Evolutionary conservation across 129 eudicot species (phyloP).

Genomic region (Artemisia annua): DNA sequence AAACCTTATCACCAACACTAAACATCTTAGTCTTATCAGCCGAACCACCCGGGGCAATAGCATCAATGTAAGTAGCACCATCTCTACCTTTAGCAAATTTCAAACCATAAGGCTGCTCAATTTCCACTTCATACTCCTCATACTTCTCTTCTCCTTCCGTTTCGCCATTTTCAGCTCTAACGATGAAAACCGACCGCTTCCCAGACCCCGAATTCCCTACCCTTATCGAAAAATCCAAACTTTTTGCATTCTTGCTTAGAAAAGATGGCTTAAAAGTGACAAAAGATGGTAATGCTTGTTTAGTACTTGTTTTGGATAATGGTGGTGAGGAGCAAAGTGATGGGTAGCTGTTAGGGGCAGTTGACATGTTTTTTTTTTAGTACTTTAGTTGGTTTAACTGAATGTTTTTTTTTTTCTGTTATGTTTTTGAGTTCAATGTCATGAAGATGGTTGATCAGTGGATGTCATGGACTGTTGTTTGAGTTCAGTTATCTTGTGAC

Average conservation of each 20-base stretch:
- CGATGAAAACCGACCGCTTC: slow-evolving; percentile 35
- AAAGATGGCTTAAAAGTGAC: slow-evolving; percentile 35
- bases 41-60: slow-evolving; percentile 85
- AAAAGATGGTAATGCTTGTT: slow-evolving; percentile 21
- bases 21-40: slow-evolving; percentile 82
- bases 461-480: slow-evolving; percentile 33
- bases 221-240: slow-evolving; percentile 21
- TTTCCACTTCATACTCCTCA: slow-evolving; percentile 88
- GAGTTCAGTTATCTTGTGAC: slow-evolving; percentile 35
- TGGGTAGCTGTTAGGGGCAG: slow-evolving; percentile 60
- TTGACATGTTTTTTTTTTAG: slow-evolving; percentile 26
- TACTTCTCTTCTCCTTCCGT: slow-evolving; percentile 46
- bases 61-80: slow-evolving; percentile 95
- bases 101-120: slow-evolving; percentile 85
- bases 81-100: slow-evolving; percentile 91
- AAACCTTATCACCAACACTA: slow-evolving; percentile 83
- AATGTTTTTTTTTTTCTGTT: background rate
- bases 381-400: background rate
- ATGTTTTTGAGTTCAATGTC: slow-evolving; percentile 14
- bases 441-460: slow-evolving; percentile 38
- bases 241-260: slow-evolving; percentile 21
- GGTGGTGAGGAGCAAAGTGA: slow-evolving; percentile 67
- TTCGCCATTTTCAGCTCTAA: slow-evolving; percentile 33
- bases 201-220: slow-evolving; percentile 24
- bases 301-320: slow-evolving; percentile 35